Evolutionary conservation across 208 protist species (phyloP).

Genomic region (Crithidia bombi): DNA sequence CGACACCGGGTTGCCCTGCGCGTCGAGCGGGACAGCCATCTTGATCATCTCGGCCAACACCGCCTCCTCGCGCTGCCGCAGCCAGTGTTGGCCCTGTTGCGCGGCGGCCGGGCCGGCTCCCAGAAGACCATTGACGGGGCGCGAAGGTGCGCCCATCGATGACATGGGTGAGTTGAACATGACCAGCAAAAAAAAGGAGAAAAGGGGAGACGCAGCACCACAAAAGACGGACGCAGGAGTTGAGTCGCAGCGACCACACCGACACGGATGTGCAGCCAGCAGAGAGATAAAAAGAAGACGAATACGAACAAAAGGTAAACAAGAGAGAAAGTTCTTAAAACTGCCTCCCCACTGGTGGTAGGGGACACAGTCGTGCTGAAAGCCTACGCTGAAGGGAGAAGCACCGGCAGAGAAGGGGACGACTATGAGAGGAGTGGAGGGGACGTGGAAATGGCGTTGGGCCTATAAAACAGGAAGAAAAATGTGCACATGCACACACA

Average conservation of each 20-base stretch:
- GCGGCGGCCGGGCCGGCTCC: not conserved
- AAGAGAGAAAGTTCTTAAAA: not conserved
- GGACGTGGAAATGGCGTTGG: too few species aligned
- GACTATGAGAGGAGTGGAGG: too few species aligned
- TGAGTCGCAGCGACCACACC: not conserved
- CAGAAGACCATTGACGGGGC: not conserved
- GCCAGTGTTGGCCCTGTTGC: slow-evolving; percentile 45
- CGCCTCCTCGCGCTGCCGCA: slow-evolving; percentile 71
- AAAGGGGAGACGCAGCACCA: not conserved
- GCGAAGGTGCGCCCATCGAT: slow-evolving; percentile 12
- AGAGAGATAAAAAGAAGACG: not conserved
- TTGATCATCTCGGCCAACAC: slow-evolving; percentile 79
- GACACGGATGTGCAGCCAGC: too few species aligned
- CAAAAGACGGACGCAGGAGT: not conserved
- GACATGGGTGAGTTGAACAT: slow-evolving; percentile 24
- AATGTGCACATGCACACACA: too few species aligned
- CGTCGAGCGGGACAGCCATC: slow-evolving; percentile 61
- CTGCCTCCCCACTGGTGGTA: too few species aligned
- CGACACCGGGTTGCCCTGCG: slow-evolving; percentile 39
- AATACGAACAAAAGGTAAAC: not conserved
- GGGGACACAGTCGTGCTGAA: too few species aligned
- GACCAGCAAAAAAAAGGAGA: slow-evolving; percentile 12
- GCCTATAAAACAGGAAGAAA: too few species aligned
- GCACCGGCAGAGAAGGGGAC: too few species aligned
- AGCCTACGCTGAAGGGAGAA: too few species aligned